These are phyloP conservation scores for Lachancea nothofagi DNA, from an alignment of 805 yeast genomes.

Conservation along the genomic window DNA sequence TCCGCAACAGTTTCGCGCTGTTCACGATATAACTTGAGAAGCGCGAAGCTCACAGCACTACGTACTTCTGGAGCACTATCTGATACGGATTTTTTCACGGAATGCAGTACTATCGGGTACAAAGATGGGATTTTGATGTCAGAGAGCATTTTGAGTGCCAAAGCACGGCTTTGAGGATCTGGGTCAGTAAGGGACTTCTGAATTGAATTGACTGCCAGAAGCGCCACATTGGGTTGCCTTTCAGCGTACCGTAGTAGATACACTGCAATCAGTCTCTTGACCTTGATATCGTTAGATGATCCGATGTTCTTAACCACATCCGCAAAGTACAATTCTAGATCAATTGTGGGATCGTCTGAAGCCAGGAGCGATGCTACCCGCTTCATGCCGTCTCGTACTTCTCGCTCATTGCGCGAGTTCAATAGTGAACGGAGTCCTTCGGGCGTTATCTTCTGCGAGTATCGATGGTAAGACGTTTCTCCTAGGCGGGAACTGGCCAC, in stretches of 20 bases:
- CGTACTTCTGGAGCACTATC: constrained; percentile 80
- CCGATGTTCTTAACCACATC: constrained; percentile 86
- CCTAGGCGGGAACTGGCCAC: constrained; percentile 63
- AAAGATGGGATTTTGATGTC: constrained; percentile 81
- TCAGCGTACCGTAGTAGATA: constrained; percentile 76
- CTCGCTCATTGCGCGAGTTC: constrained; percentile 64
- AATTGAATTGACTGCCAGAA: constrained; percentile 83
- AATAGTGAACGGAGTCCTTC: constrained; percentile 61
- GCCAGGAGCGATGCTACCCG: constrained; percentile 45
- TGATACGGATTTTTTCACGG: constrained; percentile 58
- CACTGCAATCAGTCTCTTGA: constrained; percentile 70
- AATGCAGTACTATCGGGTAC: constrained; percentile 68
- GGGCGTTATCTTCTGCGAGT: constrained; percentile 44
- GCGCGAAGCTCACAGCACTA: constrained; percentile 69
- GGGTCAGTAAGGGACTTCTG: constrained; percentile 76
- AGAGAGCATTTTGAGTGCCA: constrained; percentile 72
- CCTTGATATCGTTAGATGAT: constrained; percentile 48
- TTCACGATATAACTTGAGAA: constrained; percentile 48
- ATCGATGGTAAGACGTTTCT: constrained; percentile 49
- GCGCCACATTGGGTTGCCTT: constrained; percentile 80
- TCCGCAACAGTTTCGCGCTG: constrained; percentile 40
- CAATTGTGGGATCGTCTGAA: constrained; percentile 33
- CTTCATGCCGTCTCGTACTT: constrained; percentile 54
- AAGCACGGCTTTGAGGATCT: constrained; percentile 59
- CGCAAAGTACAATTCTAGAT: constrained; percentile 57